Base-by-base conservation (phyloP, 2,329 filamentous ascomycete species). In the Epichloe aotearoae region DNA sequence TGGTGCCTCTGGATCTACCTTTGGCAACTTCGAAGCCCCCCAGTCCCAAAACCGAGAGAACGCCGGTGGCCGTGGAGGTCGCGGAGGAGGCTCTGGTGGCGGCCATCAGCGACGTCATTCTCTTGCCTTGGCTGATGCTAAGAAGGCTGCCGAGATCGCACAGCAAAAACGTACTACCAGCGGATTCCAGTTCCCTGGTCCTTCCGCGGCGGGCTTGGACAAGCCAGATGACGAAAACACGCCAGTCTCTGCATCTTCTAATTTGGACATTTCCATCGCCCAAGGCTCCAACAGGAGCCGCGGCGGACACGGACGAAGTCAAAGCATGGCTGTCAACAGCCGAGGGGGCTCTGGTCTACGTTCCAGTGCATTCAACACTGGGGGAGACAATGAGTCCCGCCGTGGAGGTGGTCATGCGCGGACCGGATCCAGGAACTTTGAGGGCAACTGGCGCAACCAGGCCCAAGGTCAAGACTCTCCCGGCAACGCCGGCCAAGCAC, bases 101-200 rank as follows among this genome's bases (percentile, higher is more conserved):
- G 91, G 91, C 54, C 93, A 98, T 66, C 86, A 94, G 68, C 83
- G 93, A 64, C 84, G 93, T 69, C 93, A 98, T 71, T 98, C 93
- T 19, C 76, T 98, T 56, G 93, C 90, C 56, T 74, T 98, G 56
- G 88, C 90, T 38, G 93, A 98, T 69, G 93, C 93, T 47, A 97
- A 95, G 72, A 97, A 96, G 73, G 93, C 93, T 46, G 93, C 93
- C 52, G 93, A 98, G 67, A 72, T 95, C 56, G 93, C 93, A 46
- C 93, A 98, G 71, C 91, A 95, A 74, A 96, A 96, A 73, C 80
- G 90, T 67, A 95, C 91, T 50, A 89, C 90, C 54, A 89, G 87
- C 56, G 89, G 83, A 52, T 98, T 97, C 70, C 90, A 95, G 65
- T 98, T 98, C 66, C 91, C 93, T 15, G 81, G 84, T 49, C 86